Base-by-base conservation (phyloP, 2,329 filamentous ascomycete species). In the Cladosporium sp. region DNA sequence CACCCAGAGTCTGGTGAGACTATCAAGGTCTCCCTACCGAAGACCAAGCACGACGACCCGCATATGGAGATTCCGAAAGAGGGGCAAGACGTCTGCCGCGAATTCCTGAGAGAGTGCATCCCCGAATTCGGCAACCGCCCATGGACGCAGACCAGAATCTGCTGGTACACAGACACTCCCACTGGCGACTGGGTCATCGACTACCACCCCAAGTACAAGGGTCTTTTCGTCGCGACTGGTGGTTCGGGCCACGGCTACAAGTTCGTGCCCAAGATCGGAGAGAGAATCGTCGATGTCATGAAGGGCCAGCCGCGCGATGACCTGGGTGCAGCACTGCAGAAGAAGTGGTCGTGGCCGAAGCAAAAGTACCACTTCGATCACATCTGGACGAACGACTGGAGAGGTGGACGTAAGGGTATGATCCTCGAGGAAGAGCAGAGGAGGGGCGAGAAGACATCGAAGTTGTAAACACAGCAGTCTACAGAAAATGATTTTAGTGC, bases 221-320 rank as follows among this genome's bases (percentile, higher is more conserved):
- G 83, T 0, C 71, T 89, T 0, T 84, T 88, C 71, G 80, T 89
- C 0, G 86, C 86, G 2, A 88, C 87, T 0, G 87, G 86, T 0
- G 88, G 87, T 0, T 85, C 82, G 41, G 87, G 87, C 0, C 87
- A 89, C 74, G 87, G 80, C 0, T 89, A 88, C 74, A 89, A 88
- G 70, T 88, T 86, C 67, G 71, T 88, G 59, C 87, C 87, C 0
- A 83, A 84, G 3, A 81, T 89, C 69, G 86, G 87, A 1, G 82
- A 83, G 41, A 80, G 79, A 67, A 82, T 88, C 14, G 79, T 84
- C 0, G 82, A 87, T 68, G 80, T 82, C n/a, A 73, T 87, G 8
- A 77, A 82, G 67, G 78, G 80, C 1, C 74, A 80, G 52, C 72
- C 69, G 49, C 69, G 73, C 62, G 70, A 75, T 74, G 72, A 78